Evolutionary conservation across 106 monocot genomes (phyloP), one percentile per base, ranked within the genome.

Genomic region (Agapanthus africanus): DNA sequence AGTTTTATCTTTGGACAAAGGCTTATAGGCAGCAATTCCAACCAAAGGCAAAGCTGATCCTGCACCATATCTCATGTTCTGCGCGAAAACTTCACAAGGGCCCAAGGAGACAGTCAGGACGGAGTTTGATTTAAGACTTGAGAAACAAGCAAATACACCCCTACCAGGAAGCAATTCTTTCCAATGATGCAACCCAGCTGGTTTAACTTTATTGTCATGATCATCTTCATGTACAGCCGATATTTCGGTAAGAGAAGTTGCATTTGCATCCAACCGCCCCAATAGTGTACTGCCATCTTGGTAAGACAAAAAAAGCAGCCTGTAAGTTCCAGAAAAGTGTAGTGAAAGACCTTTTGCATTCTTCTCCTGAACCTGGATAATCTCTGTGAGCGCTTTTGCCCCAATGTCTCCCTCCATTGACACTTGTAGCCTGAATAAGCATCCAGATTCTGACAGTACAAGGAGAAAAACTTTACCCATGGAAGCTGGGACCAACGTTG

Each of bases 1-100:
- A 11, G 75, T 71, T 71, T 86, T 79, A 79, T 99, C 97, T 74
- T 99, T 93, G 8, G 90, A 90, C 52, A 99, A 78, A 71, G 90
- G 84, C 77, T 85, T 99, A 85, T 93, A 93, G 7, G 93, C 82
- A 74, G 99, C 76, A 71, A 85, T 70, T 40, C 99, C 99, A 73
- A 99, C 99, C 79, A 83, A 78, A 30, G 84, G 78, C 30, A 87
- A 75, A 70, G 77, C n/a, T 70, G 86, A 85, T 27, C 92, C 92
- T n/a, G 54, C 71, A 72, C 77, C 69, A 78, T 93, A 84, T 71
- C 83, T 79, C 90, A 99, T 87, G 74, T 85, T 90, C 37, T 99
- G 92, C 38, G 79, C 86, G 62, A 69, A 70, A 35, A 93, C 52
- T 40, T 83, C 90, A 78, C 69, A 69, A 66, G 78, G 44, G 23